A percentile compares a stretch with the other conserved stretches of the same genome.
Conservation (phyloP, 495 filamentous ascomycete species). For the Friedmanniomyces endolithicus region DNA sequence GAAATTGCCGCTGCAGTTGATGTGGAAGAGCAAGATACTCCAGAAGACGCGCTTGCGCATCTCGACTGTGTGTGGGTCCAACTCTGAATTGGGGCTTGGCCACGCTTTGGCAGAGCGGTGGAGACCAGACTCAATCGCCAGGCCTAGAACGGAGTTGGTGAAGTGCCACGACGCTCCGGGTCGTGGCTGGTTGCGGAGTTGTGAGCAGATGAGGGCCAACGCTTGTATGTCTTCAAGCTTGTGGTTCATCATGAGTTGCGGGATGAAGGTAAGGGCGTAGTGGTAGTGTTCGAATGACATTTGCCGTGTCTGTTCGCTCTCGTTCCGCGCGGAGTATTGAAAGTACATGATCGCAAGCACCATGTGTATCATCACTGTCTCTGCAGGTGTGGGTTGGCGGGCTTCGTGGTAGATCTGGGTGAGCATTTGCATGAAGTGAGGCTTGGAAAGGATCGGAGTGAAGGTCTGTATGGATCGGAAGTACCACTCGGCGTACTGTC, state of each 20-base stretch:
- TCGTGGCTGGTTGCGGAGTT: constrained; percentile 66
- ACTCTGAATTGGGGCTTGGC: constrained; percentile 42
- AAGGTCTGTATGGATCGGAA: constrained; percentile 62
- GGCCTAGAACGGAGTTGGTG: constrained; percentile 44
- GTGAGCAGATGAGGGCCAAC: constrained; percentile 51
- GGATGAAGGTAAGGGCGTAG: constrained; percentile 54
- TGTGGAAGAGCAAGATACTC: constrained; percentile 48
- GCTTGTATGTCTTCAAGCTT: constrained; percentile 57
- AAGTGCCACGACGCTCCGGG: constrained; percentile 59
- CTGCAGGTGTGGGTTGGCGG: constrained; percentile 40
- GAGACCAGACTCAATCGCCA: constrained; percentile 59
- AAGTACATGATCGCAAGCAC: constrained; percentile 65
- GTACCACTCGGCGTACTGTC: constrained; percentile 57
- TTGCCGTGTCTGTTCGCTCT: constrained; percentile 41
- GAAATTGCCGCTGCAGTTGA: constrained; percentile 56
- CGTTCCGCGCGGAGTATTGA: constrained; percentile 54
- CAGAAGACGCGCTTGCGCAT: constrained; percentile 68
- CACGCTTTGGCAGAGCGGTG: constrained; percentile 57
- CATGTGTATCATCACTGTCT: constrained; percentile 64
- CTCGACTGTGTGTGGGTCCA: constrained; percentile 38
- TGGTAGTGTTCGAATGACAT: constrained; percentile 64
- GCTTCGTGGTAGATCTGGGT: constrained; percentile 12
- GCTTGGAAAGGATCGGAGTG: constrained; percentile 57
- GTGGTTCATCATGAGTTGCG: constrained; percentile 46
- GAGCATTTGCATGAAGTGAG: constrained; percentile 54